These are phyloP conservation scores for Trichoderma endophyticum DNA, from an alignment of 2,329 filamentous ascomycete species.

Conservation along the genomic window DNA sequence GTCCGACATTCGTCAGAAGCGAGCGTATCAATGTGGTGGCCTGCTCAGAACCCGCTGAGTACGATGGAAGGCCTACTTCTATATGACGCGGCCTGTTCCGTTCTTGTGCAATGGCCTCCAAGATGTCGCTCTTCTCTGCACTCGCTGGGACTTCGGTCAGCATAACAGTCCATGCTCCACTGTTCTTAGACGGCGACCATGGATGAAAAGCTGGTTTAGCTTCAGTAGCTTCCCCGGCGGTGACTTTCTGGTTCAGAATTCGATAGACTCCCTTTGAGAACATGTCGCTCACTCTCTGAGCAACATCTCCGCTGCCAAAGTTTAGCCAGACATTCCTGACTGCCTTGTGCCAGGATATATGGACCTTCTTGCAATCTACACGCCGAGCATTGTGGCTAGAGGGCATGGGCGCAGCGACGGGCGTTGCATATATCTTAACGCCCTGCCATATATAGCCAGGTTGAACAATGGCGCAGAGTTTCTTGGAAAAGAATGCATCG, in stretches of 20 bases:
- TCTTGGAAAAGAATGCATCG: conserved; percentile 6
- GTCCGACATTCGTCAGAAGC: conserved; percentile 31
- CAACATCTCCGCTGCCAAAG: conserved; percentile 24
- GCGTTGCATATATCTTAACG: background rate
- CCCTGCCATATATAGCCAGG: background rate
- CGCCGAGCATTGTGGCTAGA: conserved; percentile 25
- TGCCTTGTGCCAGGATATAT: conserved; percentile 37
- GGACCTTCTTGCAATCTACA: conserved; percentile 35
- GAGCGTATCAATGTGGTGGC: conserved; percentile 27
- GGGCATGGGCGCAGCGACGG: conserved; percentile 24
- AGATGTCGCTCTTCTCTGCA: background rate
- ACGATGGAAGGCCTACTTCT: background rate
- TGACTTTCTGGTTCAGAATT: background rate
- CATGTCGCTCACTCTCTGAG: background rate
- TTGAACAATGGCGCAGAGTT: background rate
- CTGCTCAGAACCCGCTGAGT: conserved; percentile 20
- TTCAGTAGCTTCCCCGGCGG: conserved; percentile 17
- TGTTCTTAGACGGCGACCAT: background rate
- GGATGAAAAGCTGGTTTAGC: background rate
- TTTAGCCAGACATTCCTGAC: conserved; percentile 29
- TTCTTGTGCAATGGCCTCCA: background rate
- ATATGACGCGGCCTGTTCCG: background rate
- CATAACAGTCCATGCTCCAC: background rate
- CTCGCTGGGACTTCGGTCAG: background rate
- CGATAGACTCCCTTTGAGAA: background rate